phyloP scores from a whole-genome alignment of 225 moss, liverwort and hornwort genomes.

The Sphagnum contortum region DNA sequence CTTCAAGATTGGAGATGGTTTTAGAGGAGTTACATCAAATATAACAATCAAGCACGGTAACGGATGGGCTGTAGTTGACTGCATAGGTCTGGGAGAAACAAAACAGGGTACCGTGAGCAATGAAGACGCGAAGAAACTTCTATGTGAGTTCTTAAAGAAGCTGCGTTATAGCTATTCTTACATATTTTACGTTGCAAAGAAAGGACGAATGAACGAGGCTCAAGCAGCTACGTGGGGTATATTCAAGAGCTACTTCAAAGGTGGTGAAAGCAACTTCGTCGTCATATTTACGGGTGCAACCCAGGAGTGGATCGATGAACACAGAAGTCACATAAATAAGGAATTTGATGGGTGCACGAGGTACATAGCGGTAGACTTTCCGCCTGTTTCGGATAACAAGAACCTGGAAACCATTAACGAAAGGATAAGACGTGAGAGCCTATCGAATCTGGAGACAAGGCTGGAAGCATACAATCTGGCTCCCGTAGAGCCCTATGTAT shows the following conservation, averaged over 20 bases:
- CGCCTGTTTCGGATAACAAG: not conserved
- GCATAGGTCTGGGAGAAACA: conserved; percentile 3
- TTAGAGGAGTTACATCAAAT: conserved; percentile 1
- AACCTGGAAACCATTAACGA: not conserved
- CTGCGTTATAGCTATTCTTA: not conserved
- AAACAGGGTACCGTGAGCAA: not conserved
- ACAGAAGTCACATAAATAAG: not conserved
- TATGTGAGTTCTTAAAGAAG: conserved; percentile 1
- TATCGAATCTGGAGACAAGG: not conserved
- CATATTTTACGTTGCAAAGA: not conserved
- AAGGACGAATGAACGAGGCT: not conserved
- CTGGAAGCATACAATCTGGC: not conserved
- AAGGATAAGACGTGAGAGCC: not conserved
- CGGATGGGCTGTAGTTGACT: conserved; percentile 1
- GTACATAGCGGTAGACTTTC: conserved; percentile 3
- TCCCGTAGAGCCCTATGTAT: conserved; percentile 1
- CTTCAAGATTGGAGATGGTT: not conserved
- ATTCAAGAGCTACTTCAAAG: not conserved
- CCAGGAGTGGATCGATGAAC: not conserved
- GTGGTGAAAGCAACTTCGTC: conserved; percentile 6
- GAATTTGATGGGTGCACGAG: not conserved
- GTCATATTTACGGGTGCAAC: not conserved
- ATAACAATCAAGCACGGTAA: not conserved
- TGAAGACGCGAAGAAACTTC: not conserved
- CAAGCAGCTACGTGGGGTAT: not conserved